Evolutionary conservation across 139 green algal genomes (phyloP).

Genomic region (Volvox reticuliferus): DNA sequence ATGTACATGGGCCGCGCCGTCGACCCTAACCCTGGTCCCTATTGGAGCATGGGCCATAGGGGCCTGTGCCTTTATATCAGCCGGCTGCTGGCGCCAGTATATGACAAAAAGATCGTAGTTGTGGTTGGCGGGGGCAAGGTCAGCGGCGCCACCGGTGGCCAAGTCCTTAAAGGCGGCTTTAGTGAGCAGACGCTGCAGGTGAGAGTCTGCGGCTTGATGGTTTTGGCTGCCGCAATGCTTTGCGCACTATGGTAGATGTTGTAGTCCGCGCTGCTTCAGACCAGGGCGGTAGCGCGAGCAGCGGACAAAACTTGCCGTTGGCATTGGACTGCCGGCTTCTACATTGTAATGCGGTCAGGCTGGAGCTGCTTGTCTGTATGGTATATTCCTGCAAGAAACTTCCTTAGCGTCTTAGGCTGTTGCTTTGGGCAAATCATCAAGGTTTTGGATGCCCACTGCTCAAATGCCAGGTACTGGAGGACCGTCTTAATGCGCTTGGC

Average conservation of each 20-base stretch:
- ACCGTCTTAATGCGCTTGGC: conserved; percentile 71
- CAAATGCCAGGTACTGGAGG: conserved; percentile 59
- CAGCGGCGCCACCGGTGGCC: background rate
- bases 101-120: conserved; percentile 76
- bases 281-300: no score
- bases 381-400: no score
- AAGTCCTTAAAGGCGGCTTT: conserved; percentile 51
- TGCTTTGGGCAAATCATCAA: no score
- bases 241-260: no score
- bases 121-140: conserved; percentile 11
- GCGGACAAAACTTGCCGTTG: no score
- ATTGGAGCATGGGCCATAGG: conserved; percentile 84
- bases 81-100: conserved; percentile 82
- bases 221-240: no score
- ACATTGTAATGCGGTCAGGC: no score
- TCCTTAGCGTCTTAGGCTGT: no score
- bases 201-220: background rate
- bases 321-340: no score
- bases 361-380: no score
- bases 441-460: no score
- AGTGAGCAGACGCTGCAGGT: conserved; percentile 44
- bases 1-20: conserved; percentile 84
- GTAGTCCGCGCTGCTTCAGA: no score
- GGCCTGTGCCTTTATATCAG: conserved; percentile 85
- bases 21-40: conserved; percentile 80